Percentiles rank a stretch among this genome's conserved stretches.
phyloP scores from a whole-genome alignment of 1,139 yeast genomes.

The Candida gigantensis region DNA sequence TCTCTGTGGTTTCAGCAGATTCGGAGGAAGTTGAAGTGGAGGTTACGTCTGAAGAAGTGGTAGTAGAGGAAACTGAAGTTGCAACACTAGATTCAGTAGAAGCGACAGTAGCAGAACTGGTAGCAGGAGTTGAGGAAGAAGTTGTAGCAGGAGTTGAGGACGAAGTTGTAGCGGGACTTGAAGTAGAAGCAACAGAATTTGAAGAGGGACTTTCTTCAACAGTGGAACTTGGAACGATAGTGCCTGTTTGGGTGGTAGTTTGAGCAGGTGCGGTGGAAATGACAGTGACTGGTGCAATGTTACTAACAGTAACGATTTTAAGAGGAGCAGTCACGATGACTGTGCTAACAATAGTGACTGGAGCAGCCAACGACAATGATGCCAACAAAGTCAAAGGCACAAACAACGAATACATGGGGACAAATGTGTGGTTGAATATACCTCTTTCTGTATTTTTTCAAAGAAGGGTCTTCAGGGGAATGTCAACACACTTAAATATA shows the following conservation, averaged over 20 bases:
- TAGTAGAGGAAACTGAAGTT: constrained; percentile 2
- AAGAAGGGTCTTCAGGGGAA: no score
- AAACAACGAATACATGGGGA: no score
- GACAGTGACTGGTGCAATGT: no score
- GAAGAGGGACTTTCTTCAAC: no score
- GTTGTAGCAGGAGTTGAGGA: neutral
- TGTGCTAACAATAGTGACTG: constrained; percentile 1
- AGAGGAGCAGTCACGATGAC: constrained; percentile 7
- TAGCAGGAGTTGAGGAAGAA: constrained; percentile 4
- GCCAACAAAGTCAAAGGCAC: neutral
- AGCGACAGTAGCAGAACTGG: constrained; percentile 1
- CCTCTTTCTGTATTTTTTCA: no score
- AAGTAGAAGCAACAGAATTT: no score
- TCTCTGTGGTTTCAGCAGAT: neutral
- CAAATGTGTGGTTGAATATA: no score
- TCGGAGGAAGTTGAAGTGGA: constrained; percentile 6
- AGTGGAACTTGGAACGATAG: no score
- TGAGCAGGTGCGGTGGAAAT: no score
- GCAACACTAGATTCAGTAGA: neutral
- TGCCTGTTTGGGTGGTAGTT: neutral
- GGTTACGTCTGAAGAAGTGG: constrained; percentile 1
- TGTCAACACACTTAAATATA: no score
- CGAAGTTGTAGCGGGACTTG: neutral
- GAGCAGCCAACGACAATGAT: constrained; percentile 1
- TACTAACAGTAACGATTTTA: constrained; percentile 2